A percentile compares a stretch with the other conserved stretches of the same genome.
Evolutionary conservation across 2,329 filamentous ascomycete genomes (phyloP).

Genomic region (Colletotrichum liaoningense): DNA sequence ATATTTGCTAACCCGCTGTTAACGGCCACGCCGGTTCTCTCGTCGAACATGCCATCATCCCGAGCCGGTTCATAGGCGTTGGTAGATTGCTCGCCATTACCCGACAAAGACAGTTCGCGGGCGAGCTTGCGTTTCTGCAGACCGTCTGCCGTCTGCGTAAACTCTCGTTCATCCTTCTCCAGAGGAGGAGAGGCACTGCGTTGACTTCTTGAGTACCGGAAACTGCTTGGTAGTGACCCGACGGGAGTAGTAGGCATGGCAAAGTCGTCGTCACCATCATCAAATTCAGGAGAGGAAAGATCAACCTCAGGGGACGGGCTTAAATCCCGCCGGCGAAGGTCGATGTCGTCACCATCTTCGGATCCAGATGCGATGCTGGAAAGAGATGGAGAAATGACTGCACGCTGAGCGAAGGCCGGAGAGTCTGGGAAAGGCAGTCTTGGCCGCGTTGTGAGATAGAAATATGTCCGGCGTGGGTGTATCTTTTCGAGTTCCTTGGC

Average conservation of each 20-base stretch:
- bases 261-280: slow-evolving; percentile 74
- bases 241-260: slow-evolving; percentile 71
- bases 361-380: slow-evolving; percentile 73
- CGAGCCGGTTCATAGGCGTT: slow-evolving; percentile 55
- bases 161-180: slow-evolving; percentile 95
- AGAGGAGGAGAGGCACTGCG: slow-evolving; percentile 88
- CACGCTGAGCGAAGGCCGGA: slow-evolving; percentile 47
- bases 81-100: slow-evolving; percentile 46
- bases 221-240: slow-evolving; percentile 69
- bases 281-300: slow-evolving; percentile 86
- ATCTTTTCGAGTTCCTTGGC: slow-evolving; percentile 93
- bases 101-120: slow-evolving; percentile 51
- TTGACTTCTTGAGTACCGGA: slow-evolving; percentile 50
- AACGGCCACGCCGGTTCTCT: slow-evolving; percentile 46
- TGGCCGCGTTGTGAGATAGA: slow-evolving; percentile 90
- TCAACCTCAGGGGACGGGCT: slow-evolving; percentile 96
- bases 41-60: slow-evolving; percentile 67
- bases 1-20: slow-evolving; percentile 41
- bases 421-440: slow-evolving; percentile 80
- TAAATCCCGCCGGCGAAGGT: slow-evolving; percentile 75
- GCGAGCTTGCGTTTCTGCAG: slow-evolving; percentile 75
- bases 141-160: slow-evolving; percentile 92
- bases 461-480: slow-evolving; percentile 95
- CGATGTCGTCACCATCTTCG: slow-evolving; percentile 74
- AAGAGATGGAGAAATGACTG: slow-evolving; percentile 85